Evolutionary conservation across 352 stramenopile species (phyloP).

Genomic region (Pythium rishiriense): DNA sequence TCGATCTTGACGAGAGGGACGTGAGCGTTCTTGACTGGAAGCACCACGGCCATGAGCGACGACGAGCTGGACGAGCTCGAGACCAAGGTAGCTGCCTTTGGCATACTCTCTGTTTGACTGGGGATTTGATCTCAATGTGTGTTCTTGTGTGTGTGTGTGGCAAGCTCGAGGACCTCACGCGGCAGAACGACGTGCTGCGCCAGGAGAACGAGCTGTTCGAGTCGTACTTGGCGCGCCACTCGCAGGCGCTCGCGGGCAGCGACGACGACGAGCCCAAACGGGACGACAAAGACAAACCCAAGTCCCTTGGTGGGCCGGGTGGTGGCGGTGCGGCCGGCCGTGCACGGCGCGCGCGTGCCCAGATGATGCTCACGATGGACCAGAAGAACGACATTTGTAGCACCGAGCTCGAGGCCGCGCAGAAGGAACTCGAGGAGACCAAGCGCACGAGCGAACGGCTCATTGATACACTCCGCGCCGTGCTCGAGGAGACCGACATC

Average conservation of each 20-base stretch:
- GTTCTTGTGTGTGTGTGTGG: neutral
- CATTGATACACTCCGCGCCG: constrained; percentile 92
- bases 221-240: constrained; percentile 77
- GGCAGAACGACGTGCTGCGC: constrained; percentile 87
- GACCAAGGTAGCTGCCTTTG: constrained; percentile 67
- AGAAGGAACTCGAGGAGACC: constrained; percentile 90
- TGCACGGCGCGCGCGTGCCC: constrained; percentile 57
- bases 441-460: constrained; percentile 90
- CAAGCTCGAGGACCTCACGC: constrained; percentile 82
- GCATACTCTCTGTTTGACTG: neutral
- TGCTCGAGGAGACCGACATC: constrained; percentile 94
- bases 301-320: neutral
- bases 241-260: constrained; percentile 39
- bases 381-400: constrained; percentile 93
- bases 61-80: constrained; percentile 77
- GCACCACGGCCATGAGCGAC: constrained; percentile 61
- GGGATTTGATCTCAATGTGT: neutral
- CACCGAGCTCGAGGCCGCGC: constrained; percentile 82
- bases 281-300: constrained; percentile 53
- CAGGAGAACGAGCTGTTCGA: constrained; percentile 92
- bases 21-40: too few relatives aligned
- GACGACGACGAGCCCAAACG: constrained; percentile 70
- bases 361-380: constrained; percentile 85
- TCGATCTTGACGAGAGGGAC: too few relatives aligned
- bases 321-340: constrained; percentile 15